Percentiles rank a stretch among this genome's conserved stretches.
These are phyloP conservation scores for Silene vulgaris DNA, from an alignment of 179 eudicot genomes.

Conservation along the genomic window DNA sequence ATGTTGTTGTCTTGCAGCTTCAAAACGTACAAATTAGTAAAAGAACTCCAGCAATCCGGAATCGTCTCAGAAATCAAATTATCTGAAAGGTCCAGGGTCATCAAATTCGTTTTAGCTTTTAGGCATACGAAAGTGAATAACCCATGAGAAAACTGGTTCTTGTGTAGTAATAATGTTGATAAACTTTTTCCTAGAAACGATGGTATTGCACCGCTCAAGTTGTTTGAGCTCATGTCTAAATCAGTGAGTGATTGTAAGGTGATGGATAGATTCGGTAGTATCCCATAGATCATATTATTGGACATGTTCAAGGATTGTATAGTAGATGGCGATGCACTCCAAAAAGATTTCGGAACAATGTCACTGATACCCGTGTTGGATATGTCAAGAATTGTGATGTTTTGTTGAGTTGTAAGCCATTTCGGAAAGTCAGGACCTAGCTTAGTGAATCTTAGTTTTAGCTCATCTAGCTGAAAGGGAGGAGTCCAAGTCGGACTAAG, in stretches of 20 bases:
- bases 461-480: constrained; percentile 16
- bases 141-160: constrained; percentile 28
- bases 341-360: constrained; percentile 28
- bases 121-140: constrained; percentile 25
- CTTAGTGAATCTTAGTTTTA: neutral
- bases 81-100: constrained; percentile 29
- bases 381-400: constrained; percentile 24
- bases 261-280: constrained; percentile 18
- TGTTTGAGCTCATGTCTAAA: constrained; percentile 10
- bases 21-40: constrained; percentile 6
- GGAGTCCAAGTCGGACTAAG: constrained; percentile 28
- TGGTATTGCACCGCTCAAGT: constrained; percentile 21
- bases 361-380: constrained; percentile 30
- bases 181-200: constrained; percentile 2
- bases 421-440: constrained; percentile 41
- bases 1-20: constrained; percentile 22
- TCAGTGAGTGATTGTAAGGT: constrained; percentile 12
- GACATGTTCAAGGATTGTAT: constrained; percentile 27
- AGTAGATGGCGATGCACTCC: constrained; percentile 21
- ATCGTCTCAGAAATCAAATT: constrained; percentile 32
- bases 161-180: constrained; percentile 20
- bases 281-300: constrained; percentile 32
- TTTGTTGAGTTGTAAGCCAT: constrained; percentile 30
- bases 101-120: constrained; percentile 9
- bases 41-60: constrained; percentile 27